phyloP scores from a whole-genome alignment of 306 rosid species.

The Lagenaria siceraria region DNA sequence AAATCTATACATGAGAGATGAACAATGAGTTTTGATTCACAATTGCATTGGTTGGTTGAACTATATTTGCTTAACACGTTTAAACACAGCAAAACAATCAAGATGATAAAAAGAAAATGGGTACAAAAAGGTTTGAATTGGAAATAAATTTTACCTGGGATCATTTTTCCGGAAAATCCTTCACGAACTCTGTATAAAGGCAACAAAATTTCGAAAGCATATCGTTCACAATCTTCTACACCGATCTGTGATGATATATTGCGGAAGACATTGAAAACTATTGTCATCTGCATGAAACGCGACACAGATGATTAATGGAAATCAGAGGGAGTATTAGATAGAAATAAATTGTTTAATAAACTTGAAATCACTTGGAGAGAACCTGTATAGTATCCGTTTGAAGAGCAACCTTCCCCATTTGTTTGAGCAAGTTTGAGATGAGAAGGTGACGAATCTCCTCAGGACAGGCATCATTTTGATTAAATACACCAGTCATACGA shows the following conservation, averaged over 20 bases:
- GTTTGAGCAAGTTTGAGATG: slow-evolving; percentile 54
- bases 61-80: background rate
- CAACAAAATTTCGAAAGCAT: slow-evolving; percentile 43
- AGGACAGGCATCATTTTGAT: slow-evolving; percentile 19
- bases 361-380: slow-evolving; percentile 2
- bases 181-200: slow-evolving; percentile 73
- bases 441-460: slow-evolving; percentile 25
- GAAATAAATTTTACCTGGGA: slow-evolving; percentile 39
- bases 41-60: background rate
- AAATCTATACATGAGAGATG: background rate
- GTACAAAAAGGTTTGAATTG: background rate
- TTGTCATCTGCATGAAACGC: slow-evolving; percentile 47
- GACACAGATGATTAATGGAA: slow-evolving; percentile 1
- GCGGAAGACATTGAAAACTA: slow-evolving; percentile 51
- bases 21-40: background rate
- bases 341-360: background rate
- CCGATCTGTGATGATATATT: slow-evolving; percentile 39
- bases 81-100: background rate
- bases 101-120: background rate
- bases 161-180: slow-evolving; percentile 69
- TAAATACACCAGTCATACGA: slow-evolving; percentile 24
- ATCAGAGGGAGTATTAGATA: background rate
- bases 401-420: slow-evolving; percentile 70
- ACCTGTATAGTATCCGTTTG: slow-evolving; percentile 74
- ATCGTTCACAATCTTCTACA: slow-evolving; percentile 38